Percentiles rank a stretch among this genome's conserved stretches.
These are phyloP conservation scores for Lasiosphaeria miniovina DNA, from an alignment of 495 filamentous ascomycete species.

Conservation along the genomic window DNA sequence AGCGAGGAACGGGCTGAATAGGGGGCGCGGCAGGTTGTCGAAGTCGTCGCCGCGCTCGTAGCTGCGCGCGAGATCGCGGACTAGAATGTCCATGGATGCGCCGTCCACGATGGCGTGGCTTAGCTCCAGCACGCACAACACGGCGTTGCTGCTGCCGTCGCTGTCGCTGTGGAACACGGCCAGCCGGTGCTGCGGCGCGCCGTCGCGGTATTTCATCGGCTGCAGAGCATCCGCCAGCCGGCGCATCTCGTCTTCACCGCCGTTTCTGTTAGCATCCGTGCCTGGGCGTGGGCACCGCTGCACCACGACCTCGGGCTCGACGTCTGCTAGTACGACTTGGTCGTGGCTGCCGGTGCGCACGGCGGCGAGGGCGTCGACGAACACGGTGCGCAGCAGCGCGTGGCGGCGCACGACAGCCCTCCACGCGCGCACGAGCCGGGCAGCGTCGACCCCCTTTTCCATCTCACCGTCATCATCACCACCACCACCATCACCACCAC, in stretches of 20 bases:
- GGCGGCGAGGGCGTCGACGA: constrained; percentile 32
- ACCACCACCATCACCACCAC: too few species aligned
- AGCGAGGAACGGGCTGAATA: constrained; percentile 47
- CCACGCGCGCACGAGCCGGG: constrained; percentile 43
- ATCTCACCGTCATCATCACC: background rate
- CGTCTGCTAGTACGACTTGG: constrained; percentile 24
- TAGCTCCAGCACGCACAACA: constrained; percentile 53
- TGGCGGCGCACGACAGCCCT: constrained; percentile 52
- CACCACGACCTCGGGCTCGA: constrained; percentile 35
- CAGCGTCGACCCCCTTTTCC: background rate
- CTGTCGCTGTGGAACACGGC: constrained; percentile 37
- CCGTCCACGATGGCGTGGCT: constrained; percentile 66
- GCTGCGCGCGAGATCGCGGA: constrained; percentile 13
- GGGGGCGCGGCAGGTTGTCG: constrained; percentile 5
- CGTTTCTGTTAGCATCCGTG: background rate
- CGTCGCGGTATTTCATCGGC: constrained; percentile 36
- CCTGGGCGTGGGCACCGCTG: constrained; percentile 45
- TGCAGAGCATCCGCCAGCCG: constrained; percentile 34
- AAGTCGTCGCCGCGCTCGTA: constrained; percentile 11
- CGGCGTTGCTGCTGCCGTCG: constrained; percentile 20
- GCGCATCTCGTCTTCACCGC: constrained; percentile 30
- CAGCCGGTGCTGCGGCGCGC: constrained; percentile 48
- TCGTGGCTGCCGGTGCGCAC: constrained; percentile 16
- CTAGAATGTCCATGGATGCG: constrained; percentile 48
- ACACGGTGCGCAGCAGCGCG: constrained; percentile 34